These are phyloP conservation scores for Groenewaldozyma sp. DNA, from an alignment of 1,139 yeast genomes.

Conservation along the genomic window DNA sequence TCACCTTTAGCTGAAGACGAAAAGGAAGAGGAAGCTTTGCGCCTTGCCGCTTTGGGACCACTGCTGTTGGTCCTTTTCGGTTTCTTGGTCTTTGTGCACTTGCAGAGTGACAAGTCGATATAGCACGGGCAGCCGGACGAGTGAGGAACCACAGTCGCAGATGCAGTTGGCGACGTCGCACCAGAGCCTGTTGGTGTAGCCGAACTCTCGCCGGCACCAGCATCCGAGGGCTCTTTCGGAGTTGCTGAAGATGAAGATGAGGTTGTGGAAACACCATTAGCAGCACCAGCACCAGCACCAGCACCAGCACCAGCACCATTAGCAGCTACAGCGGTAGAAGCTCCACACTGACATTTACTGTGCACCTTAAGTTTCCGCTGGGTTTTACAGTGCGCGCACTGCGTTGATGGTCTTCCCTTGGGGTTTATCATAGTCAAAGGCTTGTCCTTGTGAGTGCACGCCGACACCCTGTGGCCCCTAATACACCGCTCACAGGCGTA, in stretches of 20 bases:
- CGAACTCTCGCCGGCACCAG: too few species aligned
- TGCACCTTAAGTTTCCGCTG: constrained; percentile 64
- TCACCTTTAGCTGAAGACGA: too few species aligned
- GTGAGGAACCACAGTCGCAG: constrained; percentile 37
- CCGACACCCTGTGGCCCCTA: constrained; percentile 89
- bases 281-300: too few species aligned
- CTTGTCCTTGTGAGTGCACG: constrained; percentile 87
- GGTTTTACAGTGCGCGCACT: constrained; percentile 81
- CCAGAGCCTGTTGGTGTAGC: background rate
- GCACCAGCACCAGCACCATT: too few species aligned
- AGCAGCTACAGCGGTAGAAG: background rate
- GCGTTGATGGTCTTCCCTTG: constrained; percentile 91
- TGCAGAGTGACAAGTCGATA: constrained; percentile 45
- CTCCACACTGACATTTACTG: constrained; percentile 64
- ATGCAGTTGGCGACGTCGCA: background rate
- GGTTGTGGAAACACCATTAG: too few species aligned
- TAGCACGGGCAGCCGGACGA: constrained; percentile 44
- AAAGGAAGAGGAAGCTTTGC: background rate
- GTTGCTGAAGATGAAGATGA: too few species aligned
- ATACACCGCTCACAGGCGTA: constrained; percentile 94
- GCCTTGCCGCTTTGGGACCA: background rate
- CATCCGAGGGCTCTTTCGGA: too few species aligned
- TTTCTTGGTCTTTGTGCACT: constrained; percentile 40
- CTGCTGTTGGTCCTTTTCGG: background rate
- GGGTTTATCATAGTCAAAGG: constrained; percentile 90